These are phyloP conservation scores for Russula griseocarnosa DNA, from an alignment of 768 basidiomycete species.

Conservation along the genomic window DNA sequence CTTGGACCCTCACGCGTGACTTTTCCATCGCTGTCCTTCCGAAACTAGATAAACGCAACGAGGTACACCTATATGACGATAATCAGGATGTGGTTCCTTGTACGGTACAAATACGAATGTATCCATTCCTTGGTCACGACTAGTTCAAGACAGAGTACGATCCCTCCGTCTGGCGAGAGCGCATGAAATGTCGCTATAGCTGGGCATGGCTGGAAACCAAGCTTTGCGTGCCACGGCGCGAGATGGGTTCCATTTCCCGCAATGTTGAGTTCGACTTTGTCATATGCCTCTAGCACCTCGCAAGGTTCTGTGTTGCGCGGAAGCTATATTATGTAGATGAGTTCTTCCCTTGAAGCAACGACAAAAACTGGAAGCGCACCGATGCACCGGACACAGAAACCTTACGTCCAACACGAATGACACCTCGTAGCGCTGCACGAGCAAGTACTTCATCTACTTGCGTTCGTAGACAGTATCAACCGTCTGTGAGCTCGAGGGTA, in stretches of 20 bases:
- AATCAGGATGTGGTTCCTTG: neutral
- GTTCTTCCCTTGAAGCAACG: slow-evolving; percentile 38
- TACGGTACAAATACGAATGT: neutral
- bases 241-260: slow-evolving; percentile 84
- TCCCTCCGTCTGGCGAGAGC: slow-evolving; percentile 77
- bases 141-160: slow-evolving; percentile 69
- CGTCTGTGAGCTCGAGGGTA: slow-evolving; percentile 90
- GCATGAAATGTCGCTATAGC: slow-evolving; percentile 75
- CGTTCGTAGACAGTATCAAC: slow-evolving; percentile 89
- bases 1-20: slow-evolving; percentile 57
- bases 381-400: slow-evolving; percentile 73
- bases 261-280: slow-evolving; percentile 59
- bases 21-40: slow-evolving; percentile 46
- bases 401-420: slow-evolving; percentile 76
- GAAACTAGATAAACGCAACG: slow-evolving; percentile 73
- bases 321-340: slow-evolving; percentile 37
- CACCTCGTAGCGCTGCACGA: slow-evolving; percentile 61
- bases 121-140: slow-evolving; percentile 57
- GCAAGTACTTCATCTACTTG: slow-evolving; percentile 68
- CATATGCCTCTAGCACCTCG: slow-evolving; percentile 79
- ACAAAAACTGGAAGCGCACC: slow-evolving; percentile 40
- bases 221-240: slow-evolving; percentile 81
- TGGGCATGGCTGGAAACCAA: slow-evolving; percentile 69
- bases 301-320: slow-evolving; percentile 56
- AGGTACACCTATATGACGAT: slow-evolving; percentile 52